Base-by-base conservation (phyloP, 257 asterid genomes). In the Dorcoceras hygrometricum region DNA sequence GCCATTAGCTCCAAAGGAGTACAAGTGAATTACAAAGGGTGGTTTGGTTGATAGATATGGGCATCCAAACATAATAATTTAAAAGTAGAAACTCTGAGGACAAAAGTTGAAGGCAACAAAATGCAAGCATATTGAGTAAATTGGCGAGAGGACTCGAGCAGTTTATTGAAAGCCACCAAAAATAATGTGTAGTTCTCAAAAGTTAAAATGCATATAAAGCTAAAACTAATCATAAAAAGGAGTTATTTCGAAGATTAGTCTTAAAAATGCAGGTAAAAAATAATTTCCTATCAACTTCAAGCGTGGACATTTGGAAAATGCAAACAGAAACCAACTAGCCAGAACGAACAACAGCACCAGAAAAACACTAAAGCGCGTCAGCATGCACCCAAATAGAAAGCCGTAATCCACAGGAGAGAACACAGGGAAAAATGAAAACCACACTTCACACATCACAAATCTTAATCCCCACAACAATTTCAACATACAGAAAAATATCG, bases 361-460 rank as follows among this genome's bases (percentile, higher is more conserved):
- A 14, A 43, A 43, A 43, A 43, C 19, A 43, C 6, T 43, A 43
- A 18, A 16, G 8, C 2, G 22, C 7, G 22, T 16, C 4, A 7
- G 54, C 54, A 5, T 46, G 19, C 18, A 46, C 54, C 22, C 20
- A 18, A 46, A 46, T 14, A 0, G 54, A 46, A 46, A 22, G 19
- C 62, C 28, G 28, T 31, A 31, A 48, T 60, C 62, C 65, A 67
- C 70, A 68, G 32, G 79, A 77, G 72, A 71, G 28, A 32, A 56
- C 36, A 36, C 20, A 14, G 24, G 25, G 54, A 67, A 2, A 31
- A 5, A 59, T 58, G 65, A 29, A 63, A 18, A 48, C 53, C 66
- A 25, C 25, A 22, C 60, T 57, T 23, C 20, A 63, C 43, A 46
- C 19, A 50, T 36, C 27, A 27, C 43, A 59, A 43, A 6, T 29